Base-by-base conservation (phyloP, 371 early-diverging fungal genomes). In the Mucor lusitanicus region DNA sequence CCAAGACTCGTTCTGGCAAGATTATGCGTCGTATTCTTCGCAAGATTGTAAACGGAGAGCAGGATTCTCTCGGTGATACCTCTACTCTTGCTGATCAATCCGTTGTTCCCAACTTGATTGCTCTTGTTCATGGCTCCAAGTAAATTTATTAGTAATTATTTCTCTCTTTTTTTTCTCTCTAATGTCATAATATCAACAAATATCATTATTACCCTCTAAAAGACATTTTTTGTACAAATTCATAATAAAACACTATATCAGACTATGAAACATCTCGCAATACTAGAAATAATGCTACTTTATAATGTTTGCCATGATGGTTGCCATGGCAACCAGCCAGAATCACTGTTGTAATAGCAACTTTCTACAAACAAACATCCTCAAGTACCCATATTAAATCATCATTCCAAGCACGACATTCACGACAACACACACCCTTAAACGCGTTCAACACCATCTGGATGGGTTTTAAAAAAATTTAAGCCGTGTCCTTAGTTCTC, bases 1-100 rank as follows among this genome's bases (percentile, higher is more conserved):
- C 99, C 70, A 98, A 99, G 86, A 99, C 99, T 23, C 87, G 98
- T 11, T 93, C 92, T 32, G 99, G 99, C 42, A 99, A 99, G 83
- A 94, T 99, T 73, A 94, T 96, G 89, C 87, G 95, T 35, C 88
- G 99, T 65, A 90, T 98, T 61, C 80, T 99, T 80, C 85, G 98
- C 68, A 97, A 95, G 85, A 87, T 97, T 63, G 92, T 96, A 27
- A 88, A 85, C 15, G 90, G 91, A 61, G 95, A 97, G 70, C 85
- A 89, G 15, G 92, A 90, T 70, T 87, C 91, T 72, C 78, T 97
- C 25, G 97, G 97, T 39, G 97, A 97, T 75, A 77, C 89, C 60
- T 87, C 86, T 39, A 96, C 97, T 6, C 75, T 97, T 62, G 90
- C 95, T 13, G 96, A 97, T 63, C 94, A 94, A 19, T 74, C 80